Evolutionary conservation across 495 filamentous ascomycete species (phyloP).

Genomic region (Penicillium canescens): DNA sequence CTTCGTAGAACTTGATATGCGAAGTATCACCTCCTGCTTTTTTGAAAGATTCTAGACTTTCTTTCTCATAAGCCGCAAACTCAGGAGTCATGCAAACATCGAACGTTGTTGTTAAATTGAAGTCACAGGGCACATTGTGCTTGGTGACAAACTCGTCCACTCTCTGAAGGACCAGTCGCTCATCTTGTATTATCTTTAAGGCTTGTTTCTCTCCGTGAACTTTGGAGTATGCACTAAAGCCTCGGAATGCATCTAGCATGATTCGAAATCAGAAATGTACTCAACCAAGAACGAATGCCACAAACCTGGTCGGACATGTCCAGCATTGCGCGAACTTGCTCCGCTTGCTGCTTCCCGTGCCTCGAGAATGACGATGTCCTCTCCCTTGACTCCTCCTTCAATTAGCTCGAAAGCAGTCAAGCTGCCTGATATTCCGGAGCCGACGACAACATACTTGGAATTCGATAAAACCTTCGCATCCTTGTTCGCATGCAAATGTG

Average conservation of each 20-base stretch:
- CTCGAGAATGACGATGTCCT: slow-evolving; percentile 33
- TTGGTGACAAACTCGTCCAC: slow-evolving; percentile 26
- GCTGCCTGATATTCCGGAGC: slow-evolving; percentile 30
- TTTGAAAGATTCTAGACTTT: slow-evolving; percentile 26
- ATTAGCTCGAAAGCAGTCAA: slow-evolving; percentile 29
- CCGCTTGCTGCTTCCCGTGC: slow-evolving; percentile 33
- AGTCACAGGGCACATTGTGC: slow-evolving; percentile 32
- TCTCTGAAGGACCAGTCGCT: slow-evolving; percentile 26
- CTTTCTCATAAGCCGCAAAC: slow-evolving; percentile 27
- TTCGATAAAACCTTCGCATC: slow-evolving; percentile 7
- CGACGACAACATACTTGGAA: slow-evolving; percentile 27
- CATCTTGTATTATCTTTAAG: slow-evolving; percentile 28
- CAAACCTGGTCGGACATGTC: slow-evolving; percentile 34
- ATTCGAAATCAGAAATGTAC: not conserved
- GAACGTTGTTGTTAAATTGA: slow-evolving; percentile 29
- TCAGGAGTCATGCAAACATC: slow-evolving; percentile 35
- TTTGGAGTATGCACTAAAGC: slow-evolving; percentile 31
- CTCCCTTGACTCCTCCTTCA: slow-evolving; percentile 17
- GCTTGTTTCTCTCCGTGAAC: slow-evolving; percentile 33
- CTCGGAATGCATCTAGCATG: slow-evolving; percentile 30
- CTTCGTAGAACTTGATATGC: slow-evolving; percentile 25
- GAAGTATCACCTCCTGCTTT: slow-evolving; percentile 28
- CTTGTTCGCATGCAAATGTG: slow-evolving; percentile 21
- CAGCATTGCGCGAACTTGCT: slow-evolving; percentile 33
- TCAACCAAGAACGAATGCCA: not conserved